Conservation (phyloP, 2,329 filamentous ascomycete genomes). For the Aaosphaeria arxii region DNA sequence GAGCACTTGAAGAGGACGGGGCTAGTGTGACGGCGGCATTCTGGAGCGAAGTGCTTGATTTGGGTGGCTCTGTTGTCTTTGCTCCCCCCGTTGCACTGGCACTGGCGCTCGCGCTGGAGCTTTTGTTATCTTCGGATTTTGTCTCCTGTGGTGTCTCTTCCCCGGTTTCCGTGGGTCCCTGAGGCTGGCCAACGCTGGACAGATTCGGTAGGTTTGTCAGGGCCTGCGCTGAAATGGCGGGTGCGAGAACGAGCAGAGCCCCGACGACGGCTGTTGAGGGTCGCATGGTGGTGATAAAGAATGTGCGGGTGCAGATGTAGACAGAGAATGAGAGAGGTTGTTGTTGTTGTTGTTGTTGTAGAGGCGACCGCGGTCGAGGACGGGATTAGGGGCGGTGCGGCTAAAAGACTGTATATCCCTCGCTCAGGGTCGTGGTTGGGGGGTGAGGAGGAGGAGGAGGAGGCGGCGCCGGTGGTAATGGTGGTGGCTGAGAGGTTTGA, state of each 20-base stretch:
- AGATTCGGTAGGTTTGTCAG: slow-evolving; percentile 19
- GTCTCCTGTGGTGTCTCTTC: background rate
- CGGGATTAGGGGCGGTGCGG: slow-evolving; percentile 20
- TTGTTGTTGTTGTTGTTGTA: slow-evolving; percentile 2
- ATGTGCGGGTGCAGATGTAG: slow-evolving; percentile 4
- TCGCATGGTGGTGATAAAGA: slow-evolving; percentile 21
- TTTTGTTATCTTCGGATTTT: slow-evolving; percentile 11
- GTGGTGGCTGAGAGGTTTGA: background rate
- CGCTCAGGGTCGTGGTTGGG: slow-evolving; percentile 18
- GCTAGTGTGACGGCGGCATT: slow-evolving; percentile 15
- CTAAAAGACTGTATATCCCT: slow-evolving; percentile 13
- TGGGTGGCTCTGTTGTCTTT: background rate
- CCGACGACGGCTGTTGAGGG: slow-evolving; percentile 27
- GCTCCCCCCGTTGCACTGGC: slow-evolving; percentile 14
- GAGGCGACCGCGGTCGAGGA: slow-evolving; percentile 7
- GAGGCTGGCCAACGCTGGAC: slow-evolving; percentile 19
- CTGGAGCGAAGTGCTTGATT: background rate
- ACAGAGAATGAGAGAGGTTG: background rate
- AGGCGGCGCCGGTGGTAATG: background rate
- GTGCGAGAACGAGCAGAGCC: slow-evolving; percentile 28
- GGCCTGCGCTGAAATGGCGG: slow-evolving; percentile 29
- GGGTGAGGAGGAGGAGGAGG: slow-evolving; percentile 2
- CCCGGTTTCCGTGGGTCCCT: slow-evolving; percentile 3
- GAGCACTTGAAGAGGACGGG: slow-evolving; percentile 18
- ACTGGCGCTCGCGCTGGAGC: slow-evolving; percentile 19